phyloP scores from a whole-genome alignment of 352 stramenopile species.

The Phytopythium cucurbitacearum region DNA sequence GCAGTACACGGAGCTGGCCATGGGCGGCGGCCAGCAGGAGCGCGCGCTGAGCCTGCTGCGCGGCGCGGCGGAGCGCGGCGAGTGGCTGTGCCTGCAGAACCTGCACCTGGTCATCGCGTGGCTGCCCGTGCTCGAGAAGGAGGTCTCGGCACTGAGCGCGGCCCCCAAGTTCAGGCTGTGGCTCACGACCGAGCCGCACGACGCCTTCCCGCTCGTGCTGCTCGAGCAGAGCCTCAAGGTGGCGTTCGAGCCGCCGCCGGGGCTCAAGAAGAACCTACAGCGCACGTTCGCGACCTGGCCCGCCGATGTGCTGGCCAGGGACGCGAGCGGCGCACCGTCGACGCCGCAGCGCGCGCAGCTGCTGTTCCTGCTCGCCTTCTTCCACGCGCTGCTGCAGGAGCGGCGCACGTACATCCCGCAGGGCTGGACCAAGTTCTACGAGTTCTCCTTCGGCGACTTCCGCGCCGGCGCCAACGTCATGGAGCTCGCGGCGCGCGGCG shows the following conservation, averaged over 20 bases:
- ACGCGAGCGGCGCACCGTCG: not conserved
- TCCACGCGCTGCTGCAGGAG: slow-evolving; percentile 87
- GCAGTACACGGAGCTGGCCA: slow-evolving; percentile 92
- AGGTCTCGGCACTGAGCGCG: slow-evolving; percentile 62
- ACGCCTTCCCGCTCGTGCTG: slow-evolving; percentile 88
- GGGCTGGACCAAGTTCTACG: slow-evolving; percentile 96
- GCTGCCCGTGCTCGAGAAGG: slow-evolving; percentile 91
- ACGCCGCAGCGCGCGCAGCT: slow-evolving; percentile 44
- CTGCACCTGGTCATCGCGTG: slow-evolving; percentile 93
- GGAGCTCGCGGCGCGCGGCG: slow-evolving; percentile 56
- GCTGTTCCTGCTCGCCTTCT: slow-evolving; percentile 88
- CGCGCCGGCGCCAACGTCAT: slow-evolving; percentile 91
- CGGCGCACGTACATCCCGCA: slow-evolving; percentile 93
- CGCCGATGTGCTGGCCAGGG: slow-evolving; percentile 61
- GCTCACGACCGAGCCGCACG: slow-evolving; percentile 92
- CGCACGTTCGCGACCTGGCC: slow-evolving; percentile 89
- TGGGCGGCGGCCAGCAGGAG: slow-evolving; percentile 93
- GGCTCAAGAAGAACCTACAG: slow-evolving; percentile 95
- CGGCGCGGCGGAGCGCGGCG: slow-evolving; percentile 67
- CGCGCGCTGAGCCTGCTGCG: slow-evolving; percentile 85
- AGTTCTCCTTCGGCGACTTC: slow-evolving; percentile 94
- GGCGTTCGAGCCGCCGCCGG: slow-evolving; percentile 93
- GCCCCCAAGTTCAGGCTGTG: slow-evolving; percentile 92
- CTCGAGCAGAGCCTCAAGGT: slow-evolving; percentile 93
- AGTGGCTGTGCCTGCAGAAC: slow-evolving; percentile 96